Conservation (phyloP, 257 asterid genomes). For the Buddleja alternifolia region DNA sequence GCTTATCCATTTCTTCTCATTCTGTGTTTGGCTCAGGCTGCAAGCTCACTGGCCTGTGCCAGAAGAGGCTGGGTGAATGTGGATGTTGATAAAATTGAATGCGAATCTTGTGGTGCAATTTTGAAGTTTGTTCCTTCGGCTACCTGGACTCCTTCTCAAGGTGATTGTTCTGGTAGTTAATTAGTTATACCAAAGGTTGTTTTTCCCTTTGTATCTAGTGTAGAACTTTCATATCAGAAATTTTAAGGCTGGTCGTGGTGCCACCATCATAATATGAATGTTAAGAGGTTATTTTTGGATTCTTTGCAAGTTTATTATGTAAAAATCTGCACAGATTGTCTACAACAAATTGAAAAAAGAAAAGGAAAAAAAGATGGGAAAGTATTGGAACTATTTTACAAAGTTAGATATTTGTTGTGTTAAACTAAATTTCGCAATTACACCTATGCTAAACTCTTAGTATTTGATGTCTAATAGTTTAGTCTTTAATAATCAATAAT, state of each 20-base stretch:
- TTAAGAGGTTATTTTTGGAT: no score
- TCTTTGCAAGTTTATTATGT: no score
- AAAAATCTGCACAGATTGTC: no score
- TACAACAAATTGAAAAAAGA: no score
- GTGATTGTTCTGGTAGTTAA: slow-evolving; percentile 48
- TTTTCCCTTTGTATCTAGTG: slow-evolving; percentile 1
- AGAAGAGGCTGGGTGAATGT: slow-evolving; percentile 99
- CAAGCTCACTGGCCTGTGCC: slow-evolving; percentile 91
- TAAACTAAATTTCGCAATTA: background rate
- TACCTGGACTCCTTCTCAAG: slow-evolving; percentile 78
- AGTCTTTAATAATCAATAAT: background rate
- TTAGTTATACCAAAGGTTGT: slow-evolving; percentile 22
- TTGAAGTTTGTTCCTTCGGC: slow-evolving; percentile 67
- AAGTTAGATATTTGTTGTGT: background rate
- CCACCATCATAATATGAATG: no score
- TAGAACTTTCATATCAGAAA: no score
- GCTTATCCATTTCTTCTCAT: slow-evolving; percentile 30
- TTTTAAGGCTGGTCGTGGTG: no score
- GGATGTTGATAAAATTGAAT: slow-evolving; percentile 79
- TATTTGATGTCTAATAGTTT: background rate
- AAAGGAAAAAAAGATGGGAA: background rate
- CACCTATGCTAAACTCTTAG: background rate
- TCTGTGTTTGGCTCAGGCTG: slow-evolving; percentile 60
- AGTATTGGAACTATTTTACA: background rate
- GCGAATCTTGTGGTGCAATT: slow-evolving; percentile 91